A percentile compares a stretch with the other conserved stretches of the same genome.
phyloP scores from a whole-genome alignment of 306 rosid species.

The Sophora flavescens region DNA sequence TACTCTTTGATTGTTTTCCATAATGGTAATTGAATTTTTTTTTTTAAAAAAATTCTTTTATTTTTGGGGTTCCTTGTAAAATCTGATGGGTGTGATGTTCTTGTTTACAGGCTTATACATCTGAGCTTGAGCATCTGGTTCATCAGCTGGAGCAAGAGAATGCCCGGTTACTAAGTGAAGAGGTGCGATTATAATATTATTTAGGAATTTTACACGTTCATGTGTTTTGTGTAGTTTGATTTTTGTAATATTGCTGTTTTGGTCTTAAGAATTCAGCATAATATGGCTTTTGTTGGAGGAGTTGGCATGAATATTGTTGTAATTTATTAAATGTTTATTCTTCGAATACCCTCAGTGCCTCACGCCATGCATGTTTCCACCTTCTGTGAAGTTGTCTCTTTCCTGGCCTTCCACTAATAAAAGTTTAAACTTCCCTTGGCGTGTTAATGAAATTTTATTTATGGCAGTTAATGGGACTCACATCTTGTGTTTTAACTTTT shows the following conservation, averaged over 20 bases:
- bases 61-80: neutral
- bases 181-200: constrained; percentile 55
- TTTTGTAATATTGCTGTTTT: neutral
- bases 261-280: constrained; percentile 9
- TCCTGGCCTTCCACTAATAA: constrained; percentile 3
- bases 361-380: neutral
- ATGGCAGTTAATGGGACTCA: neutral
- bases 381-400: constrained; percentile 29
- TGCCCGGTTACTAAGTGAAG: constrained; percentile 59
- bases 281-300: neutral
- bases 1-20: neutral
- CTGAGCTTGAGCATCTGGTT: constrained; percentile 80
- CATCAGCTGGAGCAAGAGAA: constrained; percentile 80
- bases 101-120: constrained; percentile 75
- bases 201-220: neutral
- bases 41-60: neutral
- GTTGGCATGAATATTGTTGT: neutral
- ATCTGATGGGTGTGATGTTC: constrained; percentile 2
- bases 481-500: constrained; percentile 1
- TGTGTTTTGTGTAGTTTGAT: neutral
- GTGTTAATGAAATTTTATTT: constrained; percentile 3
- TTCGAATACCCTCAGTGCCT: neutral
- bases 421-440: neutral
- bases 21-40: neutral
- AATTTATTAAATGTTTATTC: neutral